Evolutionary conservation across 2,329 filamentous ascomycete genomes (phyloP).

Genomic region (Ceratocystis destructans): DNA sequence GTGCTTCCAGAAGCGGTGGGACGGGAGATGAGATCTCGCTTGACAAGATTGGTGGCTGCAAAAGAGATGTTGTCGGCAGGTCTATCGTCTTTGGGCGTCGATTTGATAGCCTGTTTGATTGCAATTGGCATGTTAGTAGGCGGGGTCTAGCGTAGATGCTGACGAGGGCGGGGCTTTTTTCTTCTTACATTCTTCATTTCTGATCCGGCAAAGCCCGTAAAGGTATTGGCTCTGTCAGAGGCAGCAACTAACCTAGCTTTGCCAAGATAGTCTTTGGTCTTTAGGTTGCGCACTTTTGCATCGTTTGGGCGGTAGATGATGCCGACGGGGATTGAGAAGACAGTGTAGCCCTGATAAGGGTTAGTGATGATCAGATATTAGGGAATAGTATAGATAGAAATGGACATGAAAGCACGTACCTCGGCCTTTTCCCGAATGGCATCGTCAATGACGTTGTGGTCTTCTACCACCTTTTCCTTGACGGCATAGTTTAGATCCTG

Average conservation of each 20-base stretch:
- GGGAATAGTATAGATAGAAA: not conserved
- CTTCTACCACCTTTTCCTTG: slow-evolving; percentile 90
- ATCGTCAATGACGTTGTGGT: slow-evolving; percentile 96
- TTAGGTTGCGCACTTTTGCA: slow-evolving; percentile 94
- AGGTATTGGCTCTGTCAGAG: slow-evolving; percentile 65
- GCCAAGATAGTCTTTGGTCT: slow-evolving; percentile 93
- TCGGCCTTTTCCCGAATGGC: slow-evolving; percentile 87
- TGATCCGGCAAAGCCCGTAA: slow-evolving; percentile 66
- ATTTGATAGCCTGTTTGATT: slow-evolving; percentile 34
- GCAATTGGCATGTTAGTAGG: not conserved
- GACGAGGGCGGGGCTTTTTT: slow-evolving; percentile 18
- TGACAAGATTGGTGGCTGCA: slow-evolving; percentile 84
- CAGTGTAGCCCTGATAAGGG: slow-evolving; percentile 67
- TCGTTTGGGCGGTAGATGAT: slow-evolving; percentile 92
- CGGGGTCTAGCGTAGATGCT: not conserved
- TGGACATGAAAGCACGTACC: slow-evolving; percentile 34
- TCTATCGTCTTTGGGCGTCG: slow-evolving; percentile 59
- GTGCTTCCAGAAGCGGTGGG: slow-evolving; percentile 41
- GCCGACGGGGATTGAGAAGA: slow-evolving; percentile 94
- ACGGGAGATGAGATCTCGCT: slow-evolving; percentile 64
- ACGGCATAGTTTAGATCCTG: slow-evolving; percentile 81
- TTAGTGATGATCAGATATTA: slow-evolving; percentile 23
- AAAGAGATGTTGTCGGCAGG: slow-evolving; percentile 76
- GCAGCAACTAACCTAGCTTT: slow-evolving; percentile 89
- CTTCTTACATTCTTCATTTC: slow-evolving; percentile 58